Evolutionary conservation across 129 eudicot species (phyloP).

Genomic region (Pulicaria dysenterica): DNA sequence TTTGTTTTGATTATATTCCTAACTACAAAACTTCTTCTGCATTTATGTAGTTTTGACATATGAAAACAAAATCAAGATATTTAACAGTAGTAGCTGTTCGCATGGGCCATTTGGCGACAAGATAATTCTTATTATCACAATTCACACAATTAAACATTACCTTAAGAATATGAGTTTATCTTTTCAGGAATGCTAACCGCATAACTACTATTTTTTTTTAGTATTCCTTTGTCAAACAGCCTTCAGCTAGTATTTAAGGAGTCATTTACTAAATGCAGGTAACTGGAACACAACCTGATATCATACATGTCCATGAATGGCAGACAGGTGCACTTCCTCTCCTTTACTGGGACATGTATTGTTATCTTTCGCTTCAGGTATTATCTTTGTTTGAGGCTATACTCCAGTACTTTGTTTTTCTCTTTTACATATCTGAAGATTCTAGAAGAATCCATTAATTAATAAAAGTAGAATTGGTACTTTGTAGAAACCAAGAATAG

Average conservation of each 20-base stretch:
- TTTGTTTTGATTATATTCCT: too few relatives aligned
- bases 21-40: too few relatives aligned
- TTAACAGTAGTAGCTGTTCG: too few relatives aligned
- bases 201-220: neutral
- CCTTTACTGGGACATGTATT: conserved; percentile 87
- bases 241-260: neutral
- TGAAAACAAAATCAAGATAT: too few relatives aligned
- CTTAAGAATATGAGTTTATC: conserved; percentile 2
- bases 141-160: neutral
- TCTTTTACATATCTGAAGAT: neutral
- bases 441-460: neutral
- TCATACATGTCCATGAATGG: conserved; percentile 95
- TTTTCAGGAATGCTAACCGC: too few relatives aligned
- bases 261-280: conserved; percentile 51
- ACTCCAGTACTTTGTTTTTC: neutral
- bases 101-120: too few relatives aligned
- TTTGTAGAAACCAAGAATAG: conserved; percentile 78
- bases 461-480: conserved; percentile 14
- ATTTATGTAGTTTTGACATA: too few relatives aligned
- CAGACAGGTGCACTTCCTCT: conserved; percentile 71
- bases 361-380: conserved; percentile 78
- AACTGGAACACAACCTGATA: conserved; percentile 67
- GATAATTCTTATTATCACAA: neutral
- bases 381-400: conserved; percentile 7
- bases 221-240: neutral